Conservation (phyloP, 805 yeast genomes). For the Metschnikowia bowlesiae region DNA sequence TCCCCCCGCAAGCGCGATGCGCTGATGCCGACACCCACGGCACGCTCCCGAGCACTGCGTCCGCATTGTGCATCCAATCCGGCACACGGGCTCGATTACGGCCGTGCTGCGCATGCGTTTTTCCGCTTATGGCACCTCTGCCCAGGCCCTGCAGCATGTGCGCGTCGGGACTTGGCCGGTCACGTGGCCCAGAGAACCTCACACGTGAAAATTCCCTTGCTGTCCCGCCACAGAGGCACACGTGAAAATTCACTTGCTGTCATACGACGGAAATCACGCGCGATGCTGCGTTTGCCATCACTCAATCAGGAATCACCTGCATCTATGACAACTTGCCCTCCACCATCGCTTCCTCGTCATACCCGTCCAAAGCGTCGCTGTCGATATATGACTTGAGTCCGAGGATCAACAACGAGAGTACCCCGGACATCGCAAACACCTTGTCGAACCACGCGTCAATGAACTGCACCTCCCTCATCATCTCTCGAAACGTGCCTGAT, state of each 20-base stretch:
- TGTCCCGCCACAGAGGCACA: too few species aligned
- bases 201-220: not conserved
- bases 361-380: conserved; percentile 19
- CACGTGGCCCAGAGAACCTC: not conserved
- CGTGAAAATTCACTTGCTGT: too few species aligned
- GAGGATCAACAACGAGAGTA: conserved; percentile 28
- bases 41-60: not conserved
- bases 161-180: not conserved
- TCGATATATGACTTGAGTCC: conserved; percentile 16
- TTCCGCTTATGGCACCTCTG: not conserved
- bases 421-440: conserved; percentile 44
- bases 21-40: too few species aligned
- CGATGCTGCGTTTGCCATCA: not conserved
- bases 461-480: conserved; percentile 38
- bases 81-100: not conserved
- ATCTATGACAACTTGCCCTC: conserved; percentile 17
- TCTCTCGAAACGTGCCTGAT: conserved; percentile 15
- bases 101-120: not conserved
- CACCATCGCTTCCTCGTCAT: conserved; percentile 34
- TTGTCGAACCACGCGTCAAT: conserved; percentile 51
- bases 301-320: not conserved
- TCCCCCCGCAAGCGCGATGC: not conserved
- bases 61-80: not conserved
- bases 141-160: not conserved
- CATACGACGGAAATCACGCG: too few species aligned